phyloP scores from a whole-genome alignment of 1,139 yeast genomes.

The Suhomyces atakaporum region DNA sequence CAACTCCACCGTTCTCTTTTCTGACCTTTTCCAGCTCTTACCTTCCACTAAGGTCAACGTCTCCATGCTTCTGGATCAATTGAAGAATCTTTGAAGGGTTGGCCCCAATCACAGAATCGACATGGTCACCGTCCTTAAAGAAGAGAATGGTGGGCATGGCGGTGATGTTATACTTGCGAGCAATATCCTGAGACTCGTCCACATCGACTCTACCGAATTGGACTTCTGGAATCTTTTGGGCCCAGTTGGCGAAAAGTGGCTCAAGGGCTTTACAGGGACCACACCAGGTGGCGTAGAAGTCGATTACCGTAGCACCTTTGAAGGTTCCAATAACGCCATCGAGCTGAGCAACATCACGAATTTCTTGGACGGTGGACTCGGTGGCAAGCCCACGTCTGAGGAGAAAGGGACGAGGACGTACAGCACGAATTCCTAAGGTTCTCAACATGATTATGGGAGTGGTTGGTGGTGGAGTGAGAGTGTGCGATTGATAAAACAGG shows the following conservation, averaged over 20 bases:
- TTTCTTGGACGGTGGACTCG: slow-evolving; percentile 11
- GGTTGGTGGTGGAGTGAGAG: neutral
- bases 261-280: slow-evolving; percentile 49
- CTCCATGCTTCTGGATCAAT: slow-evolving; percentile 26
- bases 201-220: slow-evolving; percentile 42
- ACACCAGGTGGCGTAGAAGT: slow-evolving; percentile 50
- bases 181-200: slow-evolving; percentile 33
- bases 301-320: slow-evolving; percentile 39
- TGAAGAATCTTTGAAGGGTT: slow-evolving; percentile 31
- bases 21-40: too few relatives aligned
- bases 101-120: slow-evolving; percentile 36
- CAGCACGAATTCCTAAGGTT: slow-evolving; percentile 3
- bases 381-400: slow-evolving; percentile 1
- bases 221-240: slow-evolving; percentile 41
- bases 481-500: neutral
- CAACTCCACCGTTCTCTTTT: too few relatives aligned
- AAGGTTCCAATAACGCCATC: slow-evolving; percentile 21
- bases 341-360: slow-evolving; percentile 19
- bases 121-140: slow-evolving; percentile 36
- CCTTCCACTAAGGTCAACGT: slow-evolving; percentile 21
- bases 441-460: slow-evolving; percentile 1
- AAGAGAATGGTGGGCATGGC: slow-evolving; percentile 41
- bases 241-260: slow-evolving; percentile 38
- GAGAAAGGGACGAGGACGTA: neutral
- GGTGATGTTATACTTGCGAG: slow-evolving; percentile 31